Base-by-base conservation (phyloP, 176 grass and related monocot species). In the Oryza officinalis region DNA sequence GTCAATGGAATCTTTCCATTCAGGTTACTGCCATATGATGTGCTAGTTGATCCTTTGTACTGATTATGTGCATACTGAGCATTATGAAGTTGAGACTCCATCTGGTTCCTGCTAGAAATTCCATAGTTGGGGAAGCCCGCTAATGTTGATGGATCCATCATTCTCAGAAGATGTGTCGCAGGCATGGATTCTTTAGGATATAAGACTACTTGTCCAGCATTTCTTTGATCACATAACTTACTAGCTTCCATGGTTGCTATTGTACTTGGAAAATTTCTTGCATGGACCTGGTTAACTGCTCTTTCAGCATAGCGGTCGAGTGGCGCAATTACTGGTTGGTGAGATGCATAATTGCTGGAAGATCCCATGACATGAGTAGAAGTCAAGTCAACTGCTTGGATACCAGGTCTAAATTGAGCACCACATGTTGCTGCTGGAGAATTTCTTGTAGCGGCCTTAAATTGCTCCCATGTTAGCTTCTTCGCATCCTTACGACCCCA, bases 101-200 rank as follows among this genome's bases (percentile, higher is more conserved):
- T 69, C 40, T 73, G 83, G 50, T 49, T 78, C 78, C 57, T 23
- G 81, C 76, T 74, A 63, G 74, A 75, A 15, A 49, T 69, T 75
- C 64, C 67, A 78, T 88, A 88, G 40, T 67, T 81, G 63, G 49
- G 82, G 15, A 78, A 68, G 11, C 82, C 60, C 38, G 74, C 61
- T 18, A n/a, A 38, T 13, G 68, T 88, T 73, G 83, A 84, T 67
- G 83, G 65, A 82, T 98, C 87, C 71, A 95, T 82, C 13, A 92
- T 74, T 71, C 84, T 88, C 74, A 94, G 85, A 65, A 93, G 88
- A 86, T 90, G 83, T 32, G 88, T 83, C 10, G 85, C 83, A 38
- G 85, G 78, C 75, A 98, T 86, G 60, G 77, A 22, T 71, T 94
- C 91, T 31, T 82, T 93, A 75, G 41, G 81, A 79, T 86, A 84